Conservation (phyloP, 2,329 filamentous ascomycete genomes). For the Paecilomyces niveus region DNA sequence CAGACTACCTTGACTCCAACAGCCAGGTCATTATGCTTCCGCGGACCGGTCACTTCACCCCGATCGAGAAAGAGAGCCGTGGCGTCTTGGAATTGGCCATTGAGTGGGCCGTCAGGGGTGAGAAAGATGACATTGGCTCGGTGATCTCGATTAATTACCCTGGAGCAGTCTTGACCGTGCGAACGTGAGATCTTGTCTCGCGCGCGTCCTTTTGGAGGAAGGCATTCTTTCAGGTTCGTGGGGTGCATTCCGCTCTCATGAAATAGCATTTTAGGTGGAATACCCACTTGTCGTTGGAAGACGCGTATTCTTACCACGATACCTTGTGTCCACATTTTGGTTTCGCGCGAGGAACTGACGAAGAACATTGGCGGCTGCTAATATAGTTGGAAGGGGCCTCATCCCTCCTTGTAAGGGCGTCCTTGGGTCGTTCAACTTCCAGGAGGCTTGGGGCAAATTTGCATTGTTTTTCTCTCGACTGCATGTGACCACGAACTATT, state of each 20-base stretch:
- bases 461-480: neutral
- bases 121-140: slow-evolving; percentile 26
- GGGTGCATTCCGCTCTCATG: too few species aligned
- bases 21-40: slow-evolving; percentile 47
- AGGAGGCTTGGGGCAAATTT: neutral
- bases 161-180: slow-evolving; percentile 21
- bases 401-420: too few species aligned
- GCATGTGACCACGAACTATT: too few species aligned
- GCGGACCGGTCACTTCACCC: slow-evolving; percentile 47
- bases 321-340: too few species aligned
- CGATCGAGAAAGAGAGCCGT: slow-evolving; percentile 40
- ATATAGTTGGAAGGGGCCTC: too few species aligned
- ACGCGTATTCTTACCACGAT: too few species aligned
- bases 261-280: too few species aligned
- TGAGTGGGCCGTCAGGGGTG: slow-evolving; percentile 32
- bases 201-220: neutral
- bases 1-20: slow-evolving; percentile 42
- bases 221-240: neutral
- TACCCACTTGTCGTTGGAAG: too few species aligned
- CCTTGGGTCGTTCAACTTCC: too few species aligned
- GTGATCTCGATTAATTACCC: slow-evolving; percentile 25
- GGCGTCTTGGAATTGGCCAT: slow-evolving; percentile 35
- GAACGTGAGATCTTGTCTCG: slow-evolving; percentile 20
- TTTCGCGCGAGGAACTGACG: too few species aligned
- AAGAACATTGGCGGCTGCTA: too few species aligned